Evolutionary conservation across 1,139 yeast species (phyloP), one percentile per base, ranked within the genome.

Genomic region (Debaryomyces nepalensis): DNA sequence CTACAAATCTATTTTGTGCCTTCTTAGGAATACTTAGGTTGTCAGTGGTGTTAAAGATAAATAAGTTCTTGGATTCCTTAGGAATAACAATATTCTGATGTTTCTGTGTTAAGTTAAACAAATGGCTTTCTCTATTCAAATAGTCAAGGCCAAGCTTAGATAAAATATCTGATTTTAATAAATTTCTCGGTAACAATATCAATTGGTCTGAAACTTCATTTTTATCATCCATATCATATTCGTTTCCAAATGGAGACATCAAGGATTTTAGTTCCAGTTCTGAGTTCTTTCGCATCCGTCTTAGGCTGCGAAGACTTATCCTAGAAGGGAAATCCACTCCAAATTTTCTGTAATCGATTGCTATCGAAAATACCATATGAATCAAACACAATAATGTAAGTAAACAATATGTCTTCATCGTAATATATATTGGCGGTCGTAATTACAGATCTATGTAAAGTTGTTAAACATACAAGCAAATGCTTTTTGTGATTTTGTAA

Each of bases 11-110:
- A 26, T 33, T 33, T 10, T 21, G 27, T 4, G 26, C 18, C 18
- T 34, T 26, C 16, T 50, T 37, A 18, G 61, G 61, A 11, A 54
- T 27, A 4, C 45, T 41, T 23, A 53, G 40, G 0, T 53, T 33
- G 8, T 56, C 52, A 1, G 60, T 52, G 3, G 70, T 59, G 48
- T 70, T 69, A 53, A 66, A 68, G 3, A 70, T 39, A 39, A 70
- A 70, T 29, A 66, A 50, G 9, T 59, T 66, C n/a, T 55, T 59
- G n/a, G 61, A 53, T 11, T 56, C 58, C 29, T 54, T 55, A 2
- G 76, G 75, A 10, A 63, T 36, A 11, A 55, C 30, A 9, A 59
- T 47, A 6, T 51, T 34, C 14, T 43, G 43, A 7, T 23, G 23
- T 46, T 40, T 16, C 18, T 43, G 29, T 14, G 53, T 45, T 19